A percentile compares a stretch with the other conserved stretches of the same genome.
phyloP scores from a whole-genome alignment of 176 grass and related monocot genomes.

The Melocanna baccifera region DNA sequence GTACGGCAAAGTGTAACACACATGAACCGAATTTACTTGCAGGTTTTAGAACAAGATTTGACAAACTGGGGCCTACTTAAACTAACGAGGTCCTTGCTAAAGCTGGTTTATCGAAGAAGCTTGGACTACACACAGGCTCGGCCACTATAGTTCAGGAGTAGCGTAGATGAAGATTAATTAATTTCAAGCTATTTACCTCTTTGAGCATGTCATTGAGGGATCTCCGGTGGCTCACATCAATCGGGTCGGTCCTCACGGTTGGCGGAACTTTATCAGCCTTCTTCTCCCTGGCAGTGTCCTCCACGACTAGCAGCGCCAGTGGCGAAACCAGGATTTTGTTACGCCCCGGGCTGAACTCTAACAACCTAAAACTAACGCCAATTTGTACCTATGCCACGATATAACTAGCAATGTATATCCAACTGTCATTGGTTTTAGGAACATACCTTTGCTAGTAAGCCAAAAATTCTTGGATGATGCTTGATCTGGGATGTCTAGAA shows the following conservation, averaged over 20 bases:
- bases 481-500: too few relatives aligned
- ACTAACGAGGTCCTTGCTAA: background rate
- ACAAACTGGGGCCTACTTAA: background rate
- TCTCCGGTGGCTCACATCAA: slow-evolving; percentile 39
- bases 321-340: too few relatives aligned
- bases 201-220: slow-evolving; percentile 54
- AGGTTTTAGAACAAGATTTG: background rate
- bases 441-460: too few relatives aligned
- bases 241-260: background rate
- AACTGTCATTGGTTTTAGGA: too few relatives aligned
- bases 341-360: too few relatives aligned
- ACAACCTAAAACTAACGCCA: too few relatives aligned
- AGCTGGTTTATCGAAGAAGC: background rate
- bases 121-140: background rate
- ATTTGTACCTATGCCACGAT: too few relatives aligned
- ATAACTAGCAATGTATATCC: too few relatives aligned
- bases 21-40: background rate
- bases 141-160: background rate
- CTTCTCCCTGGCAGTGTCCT: slow-evolving; percentile 25
- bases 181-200: slow-evolving; percentile 3
- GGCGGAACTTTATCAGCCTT: background rate
- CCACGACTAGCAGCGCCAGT: slow-evolving; percentile 14
- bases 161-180: background rate
- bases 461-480: too few relatives aligned
- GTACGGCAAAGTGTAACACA: too few relatives aligned